Conservation (phyloP, 2,329 filamentous ascomycete genomes). For the Calonectria ilicicola region DNA sequence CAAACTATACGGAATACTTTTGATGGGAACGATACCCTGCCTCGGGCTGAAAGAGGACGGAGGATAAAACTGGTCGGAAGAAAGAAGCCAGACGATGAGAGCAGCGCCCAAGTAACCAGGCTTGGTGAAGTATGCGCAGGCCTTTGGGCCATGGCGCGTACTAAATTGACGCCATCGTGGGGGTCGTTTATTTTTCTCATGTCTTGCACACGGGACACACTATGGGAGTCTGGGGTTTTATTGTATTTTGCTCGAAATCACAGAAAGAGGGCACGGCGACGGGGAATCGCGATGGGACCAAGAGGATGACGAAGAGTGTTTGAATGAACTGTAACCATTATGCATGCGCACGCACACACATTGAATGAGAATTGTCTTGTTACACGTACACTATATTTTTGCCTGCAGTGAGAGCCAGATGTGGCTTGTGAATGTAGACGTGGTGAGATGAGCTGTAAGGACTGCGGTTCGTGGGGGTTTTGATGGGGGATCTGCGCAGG, state of each 20-base stretch:
- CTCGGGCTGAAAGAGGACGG: slow-evolving; percentile 35
- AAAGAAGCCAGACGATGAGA: slow-evolving; percentile 14
- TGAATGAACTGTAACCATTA: slow-evolving; percentile 29
- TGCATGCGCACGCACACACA: slow-evolving; percentile 8
- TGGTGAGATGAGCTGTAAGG: not conserved
- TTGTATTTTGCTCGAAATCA: slow-evolving; percentile 31
- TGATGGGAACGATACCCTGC: slow-evolving; percentile 43
- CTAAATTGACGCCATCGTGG: slow-evolving; percentile 25
- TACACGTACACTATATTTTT: not conserved
- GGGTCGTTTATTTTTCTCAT: slow-evolving; percentile 24
- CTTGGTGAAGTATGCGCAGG: slow-evolving; percentile 23
- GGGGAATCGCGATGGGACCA: slow-evolving; percentile 17
- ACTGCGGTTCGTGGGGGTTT: not conserved
- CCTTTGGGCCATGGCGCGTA: slow-evolving; percentile 12
- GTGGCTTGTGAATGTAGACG: not conserved
- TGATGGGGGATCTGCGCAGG: not conserved
- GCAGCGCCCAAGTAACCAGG: slow-evolving; percentile 12
- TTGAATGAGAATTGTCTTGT: slow-evolving; percentile 29
- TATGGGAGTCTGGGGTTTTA: slow-evolving; percentile 42
- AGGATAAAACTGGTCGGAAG: slow-evolving; percentile 13
- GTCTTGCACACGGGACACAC: slow-evolving; percentile 28
- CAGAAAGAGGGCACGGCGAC: not conserved
- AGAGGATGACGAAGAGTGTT: slow-evolving; percentile 26
- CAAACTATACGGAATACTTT: slow-evolving; percentile 28
- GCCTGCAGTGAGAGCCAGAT: not conserved